phyloP scores from a whole-genome alignment of 2,329 filamentous ascomycete genomes.

The Scytalidium sp. region DNA sequence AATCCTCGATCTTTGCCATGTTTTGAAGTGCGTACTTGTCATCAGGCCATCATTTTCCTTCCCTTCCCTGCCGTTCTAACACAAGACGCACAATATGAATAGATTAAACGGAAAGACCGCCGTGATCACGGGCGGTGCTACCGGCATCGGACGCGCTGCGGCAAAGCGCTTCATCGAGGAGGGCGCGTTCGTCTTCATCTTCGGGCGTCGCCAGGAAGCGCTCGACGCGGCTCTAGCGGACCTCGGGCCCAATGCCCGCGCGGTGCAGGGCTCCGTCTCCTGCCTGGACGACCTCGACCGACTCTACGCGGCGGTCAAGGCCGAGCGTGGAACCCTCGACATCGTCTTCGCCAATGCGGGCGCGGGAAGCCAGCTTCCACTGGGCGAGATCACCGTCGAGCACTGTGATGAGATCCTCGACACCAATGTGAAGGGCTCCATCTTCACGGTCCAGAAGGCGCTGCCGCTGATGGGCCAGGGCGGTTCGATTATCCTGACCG shows the following conservation, averaged over 20 bases:
- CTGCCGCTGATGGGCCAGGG: slow-evolving; percentile 17
- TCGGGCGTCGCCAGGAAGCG: slow-evolving; percentile 14
- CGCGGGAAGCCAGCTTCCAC: slow-evolving; percentile 13
- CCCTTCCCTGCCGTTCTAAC: slow-evolving; percentile 6
- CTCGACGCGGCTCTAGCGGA: slow-evolving; percentile 13
- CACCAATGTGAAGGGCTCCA: slow-evolving; percentile 31
- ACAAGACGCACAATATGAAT: slow-evolving; percentile 8
- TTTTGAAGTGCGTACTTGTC: slow-evolving; percentile 7
- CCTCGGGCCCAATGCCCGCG: slow-evolving; percentile 18
- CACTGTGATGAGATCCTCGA: slow-evolving; percentile 25
- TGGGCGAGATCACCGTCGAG: slow-evolving; percentile 19
- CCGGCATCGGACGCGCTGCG: slow-evolving; percentile 15
- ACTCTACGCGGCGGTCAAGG: slow-evolving; percentile 19
- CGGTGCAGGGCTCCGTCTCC: slow-evolving; percentile 16
- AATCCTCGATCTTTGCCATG: slow-evolving; percentile 9
- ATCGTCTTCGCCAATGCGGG: slow-evolving; percentile 20
- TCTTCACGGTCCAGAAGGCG: slow-evolving; percentile 33
- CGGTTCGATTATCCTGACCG: slow-evolving; percentile 18
- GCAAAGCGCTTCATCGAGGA: slow-evolving; percentile 14
- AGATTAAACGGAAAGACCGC: slow-evolving; percentile 13
- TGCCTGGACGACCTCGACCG: slow-evolving; percentile 16
- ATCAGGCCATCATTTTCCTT: slow-evolving; percentile 1
- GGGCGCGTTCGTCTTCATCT: slow-evolving; percentile 16
- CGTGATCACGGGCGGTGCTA: slow-evolving; percentile 17
- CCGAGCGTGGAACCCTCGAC: slow-evolving; percentile 21